phyloP scores from a whole-genome alignment of 2,329 filamentous ascomycete genomes.

The Boeremia exigua region DNA sequence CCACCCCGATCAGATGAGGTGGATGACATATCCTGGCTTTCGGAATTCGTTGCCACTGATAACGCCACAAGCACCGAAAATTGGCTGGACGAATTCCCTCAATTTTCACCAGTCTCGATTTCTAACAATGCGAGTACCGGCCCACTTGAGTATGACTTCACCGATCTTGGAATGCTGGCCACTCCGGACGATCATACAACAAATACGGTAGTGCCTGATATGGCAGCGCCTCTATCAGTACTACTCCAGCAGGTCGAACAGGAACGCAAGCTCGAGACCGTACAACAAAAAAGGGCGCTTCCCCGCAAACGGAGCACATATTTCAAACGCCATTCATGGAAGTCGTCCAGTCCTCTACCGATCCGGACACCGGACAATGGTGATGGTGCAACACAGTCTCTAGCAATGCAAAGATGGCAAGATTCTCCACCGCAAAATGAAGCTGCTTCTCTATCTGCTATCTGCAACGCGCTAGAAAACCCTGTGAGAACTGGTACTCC shows the following conservation, averaged over 20 bases:
- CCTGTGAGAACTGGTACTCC: conserved; percentile 11
- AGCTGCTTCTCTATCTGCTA: conserved; percentile 66
- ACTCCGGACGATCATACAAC: background rate
- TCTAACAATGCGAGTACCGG: background rate
- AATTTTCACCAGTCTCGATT: background rate
- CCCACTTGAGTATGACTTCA: conserved; percentile 7
- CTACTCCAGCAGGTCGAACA: conserved; percentile 15
- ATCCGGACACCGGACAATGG: conserved; percentile 12
- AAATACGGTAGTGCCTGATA: background rate
- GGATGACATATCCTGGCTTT: conserved; percentile 13
- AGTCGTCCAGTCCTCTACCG: conserved; percentile 7
- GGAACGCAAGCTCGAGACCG: conserved; percentile 7
- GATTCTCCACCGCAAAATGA: conserved; percentile 70
- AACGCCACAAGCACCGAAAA: conserved; percentile 1
- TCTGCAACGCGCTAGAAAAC: conserved; percentile 61
- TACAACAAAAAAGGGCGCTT: conserved; percentile 8
- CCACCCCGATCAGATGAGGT: background rate
- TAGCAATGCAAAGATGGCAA: conserved; percentile 68
- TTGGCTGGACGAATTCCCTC: conserved; percentile 7
- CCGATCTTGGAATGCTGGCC: background rate
- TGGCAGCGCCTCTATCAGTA: conserved; percentile 12
- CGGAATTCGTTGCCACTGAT: conserved; percentile 10
- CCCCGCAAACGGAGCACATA: conserved; percentile 16
- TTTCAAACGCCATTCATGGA: conserved; percentile 7
- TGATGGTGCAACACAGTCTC: conserved; percentile 18